Evolutionary conservation across 805 yeast species (phyloP), one percentile per base, ranked within the genome.

Genomic region (Ogataea philodendri): DNA sequence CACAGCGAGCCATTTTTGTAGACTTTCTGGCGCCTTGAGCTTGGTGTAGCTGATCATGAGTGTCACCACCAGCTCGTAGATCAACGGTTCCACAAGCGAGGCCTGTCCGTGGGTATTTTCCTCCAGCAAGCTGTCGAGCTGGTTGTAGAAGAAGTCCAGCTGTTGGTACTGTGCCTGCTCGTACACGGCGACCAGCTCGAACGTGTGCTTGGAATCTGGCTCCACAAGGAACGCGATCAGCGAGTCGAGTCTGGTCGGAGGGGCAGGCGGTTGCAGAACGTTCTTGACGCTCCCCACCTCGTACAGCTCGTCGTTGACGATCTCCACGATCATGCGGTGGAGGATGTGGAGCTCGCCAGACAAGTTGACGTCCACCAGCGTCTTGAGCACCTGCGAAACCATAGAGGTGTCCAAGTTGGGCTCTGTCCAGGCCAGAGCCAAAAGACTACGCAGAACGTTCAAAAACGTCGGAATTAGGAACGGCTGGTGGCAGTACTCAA

Each of bases 401-500:
- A 52, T 36, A 1, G 22, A 10, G 8, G 35, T 11, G 7, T 45
- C 43, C 7, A 26, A 28, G 5, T 34, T 36, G 19, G 40, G 40
- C 21, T 35, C 37, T 2, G 32, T 6, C 56, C 59, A 49, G 13
- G 47, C 33, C 22, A 35, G 31, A 17, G 40, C 39, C 7, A 48
- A 38, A 15, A 57, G 14, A n/a, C 35, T 44, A 22, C 46, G 44
- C 15, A 55, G 28, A 3, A 78, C 71, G n/a, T 75, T 73, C 5
- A 74, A 61, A 21, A 78, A 52, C 9, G 81, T 72, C 6, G 73
- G 65, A 2, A 84, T 66, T 45, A 90, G 65, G 44, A 85, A 84
- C 3, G 86, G 83, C 51, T 89, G 96, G 28, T 84, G 66, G 47
- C 90, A 83, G 51, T 89, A 87, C 51, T 89, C 97, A 22, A 90